Evolutionary conservation across 2,329 filamentous ascomycete species (phyloP), one percentile per base, ranked within the genome.

Genomic region (Aspergillus tanneri): DNA sequence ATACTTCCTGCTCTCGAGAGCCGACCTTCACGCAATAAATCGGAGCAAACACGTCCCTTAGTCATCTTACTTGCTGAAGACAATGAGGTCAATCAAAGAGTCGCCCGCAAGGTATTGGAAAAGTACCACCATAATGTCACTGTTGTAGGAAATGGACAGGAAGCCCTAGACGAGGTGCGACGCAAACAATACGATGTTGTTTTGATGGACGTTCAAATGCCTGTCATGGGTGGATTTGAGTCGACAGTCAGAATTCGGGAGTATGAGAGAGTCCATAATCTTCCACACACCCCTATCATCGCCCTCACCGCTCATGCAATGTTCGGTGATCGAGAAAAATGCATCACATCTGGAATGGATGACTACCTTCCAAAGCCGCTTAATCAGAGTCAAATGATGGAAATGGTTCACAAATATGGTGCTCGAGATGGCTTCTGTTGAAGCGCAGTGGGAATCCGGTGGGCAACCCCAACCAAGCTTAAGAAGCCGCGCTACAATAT

Each of bases 131-230:
- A 74, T 53, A 71, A 71, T n/a, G 66, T 69, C 9, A 68, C 64
- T 0, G 91, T 96, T 8, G 91, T 95, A 14, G 88, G 90, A 59
- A 96, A 96, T 65, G 91, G 91, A 48, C 80, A 90, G 53, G 90
- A 96, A 65, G 59, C 60, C 6, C 47, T 63, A 2, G 53, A 60
- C 43, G 90, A 91, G 7, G 83, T 95, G 11, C 88, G 92, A 76
- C 82, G 83, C 63, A 90, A 86, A 72, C 85, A 87, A 67, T 96
- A 92, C 66, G 91, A 96, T 66, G 88, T 95, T 50, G 90, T 96
- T 49, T 80, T 96, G 30, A 96, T 96, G 91, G 91, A 96, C 65
- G 90, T 96, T 5, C 90, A 96, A 67, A 96, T 96, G 91, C 91
- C 91, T 11, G 87, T 96, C 62, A 95, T 96, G 90, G 91, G 91